Conservation (phyloP, 768 basidiomycete genomes). For the Collybia sordida region DNA sequence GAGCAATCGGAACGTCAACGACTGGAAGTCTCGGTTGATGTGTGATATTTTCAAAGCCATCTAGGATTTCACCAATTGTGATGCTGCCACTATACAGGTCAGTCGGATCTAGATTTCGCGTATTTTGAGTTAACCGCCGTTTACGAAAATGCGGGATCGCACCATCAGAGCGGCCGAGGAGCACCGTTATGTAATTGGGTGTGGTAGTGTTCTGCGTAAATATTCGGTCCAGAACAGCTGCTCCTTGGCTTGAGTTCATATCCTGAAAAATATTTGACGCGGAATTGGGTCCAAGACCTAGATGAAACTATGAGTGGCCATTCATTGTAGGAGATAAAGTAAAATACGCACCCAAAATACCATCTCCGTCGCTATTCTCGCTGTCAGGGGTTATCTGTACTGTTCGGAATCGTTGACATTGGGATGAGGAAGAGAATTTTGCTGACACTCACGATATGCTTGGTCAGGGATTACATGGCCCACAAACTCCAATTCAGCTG, state of each 20-base stretch:
- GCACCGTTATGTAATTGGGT: constrained; percentile 61
- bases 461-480: constrained; percentile 44
- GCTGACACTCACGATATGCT: constrained; percentile 41
- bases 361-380: constrained; percentile 27
- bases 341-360: constrained; percentile 22
- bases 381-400: constrained; percentile 37
- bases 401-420: constrained; percentile 17
- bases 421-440: constrained; percentile 7
- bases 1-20: constrained; percentile 27
- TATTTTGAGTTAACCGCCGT: neutral
- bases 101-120: constrained; percentile 37
- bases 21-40: constrained; percentile 53
- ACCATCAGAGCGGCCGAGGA: constrained; percentile 58
- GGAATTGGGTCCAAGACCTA: constrained; percentile 65
- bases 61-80: constrained; percentile 58
- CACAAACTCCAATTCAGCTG: constrained; percentile 41
- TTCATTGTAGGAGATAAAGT: neutral
- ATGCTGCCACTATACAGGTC: constrained; percentile 58
- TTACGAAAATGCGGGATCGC: neutral
- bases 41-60: constrained; percentile 47
- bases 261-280: constrained; percentile 45
- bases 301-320: constrained; percentile 26
- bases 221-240: constrained; percentile 61
- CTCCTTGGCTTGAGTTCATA: constrained; percentile 37
- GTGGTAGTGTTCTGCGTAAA: constrained; percentile 59